phyloP scores from a whole-genome alignment of 192 early-diverging fungal genomes.

The Ambispora gerdemannii region DNA sequence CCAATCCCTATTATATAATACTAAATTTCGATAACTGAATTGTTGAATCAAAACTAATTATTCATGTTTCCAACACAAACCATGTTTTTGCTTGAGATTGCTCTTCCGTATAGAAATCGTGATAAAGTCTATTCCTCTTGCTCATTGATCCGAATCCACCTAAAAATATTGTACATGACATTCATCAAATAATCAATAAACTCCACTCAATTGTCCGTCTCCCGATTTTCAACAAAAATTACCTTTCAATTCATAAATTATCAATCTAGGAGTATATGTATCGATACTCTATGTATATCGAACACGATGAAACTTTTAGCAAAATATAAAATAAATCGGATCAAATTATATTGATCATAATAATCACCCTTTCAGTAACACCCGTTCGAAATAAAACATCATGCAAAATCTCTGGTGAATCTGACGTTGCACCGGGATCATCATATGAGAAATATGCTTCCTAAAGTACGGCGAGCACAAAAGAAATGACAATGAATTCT shows the following conservation, averaged over 20 bases:
- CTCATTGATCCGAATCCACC: constrained; percentile 47
- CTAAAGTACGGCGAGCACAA: constrained; percentile 30
- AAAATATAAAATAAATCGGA: not conserved
- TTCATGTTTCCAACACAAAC: no score
- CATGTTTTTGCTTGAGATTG: no score
- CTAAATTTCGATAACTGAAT: constrained; percentile 31
- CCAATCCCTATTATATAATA: not conserved
- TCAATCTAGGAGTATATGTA: constrained; percentile 71
- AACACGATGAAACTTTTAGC: not conserved
- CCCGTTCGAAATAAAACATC: constrained; percentile 59
- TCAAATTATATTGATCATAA: not conserved
- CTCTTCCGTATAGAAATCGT: constrained; percentile 45
- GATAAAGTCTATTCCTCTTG: constrained; percentile 39
- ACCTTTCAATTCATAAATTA: constrained; percentile 83
- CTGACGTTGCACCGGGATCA: constrained; percentile 30
- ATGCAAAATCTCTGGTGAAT: constrained; percentile 50
- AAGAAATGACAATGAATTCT: constrained; percentile 21
- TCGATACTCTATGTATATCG: constrained; percentile 54
- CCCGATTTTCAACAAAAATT: not conserved
- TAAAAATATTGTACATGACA: not conserved
- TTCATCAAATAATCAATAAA: not conserved
- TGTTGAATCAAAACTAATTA: no score
- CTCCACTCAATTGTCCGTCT: no score
- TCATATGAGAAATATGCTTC: constrained; percentile 49
- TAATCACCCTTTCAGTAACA: constrained; percentile 38